Conservation (phyloP, 331 rosid species). For the Arachis monticola region DNA sequence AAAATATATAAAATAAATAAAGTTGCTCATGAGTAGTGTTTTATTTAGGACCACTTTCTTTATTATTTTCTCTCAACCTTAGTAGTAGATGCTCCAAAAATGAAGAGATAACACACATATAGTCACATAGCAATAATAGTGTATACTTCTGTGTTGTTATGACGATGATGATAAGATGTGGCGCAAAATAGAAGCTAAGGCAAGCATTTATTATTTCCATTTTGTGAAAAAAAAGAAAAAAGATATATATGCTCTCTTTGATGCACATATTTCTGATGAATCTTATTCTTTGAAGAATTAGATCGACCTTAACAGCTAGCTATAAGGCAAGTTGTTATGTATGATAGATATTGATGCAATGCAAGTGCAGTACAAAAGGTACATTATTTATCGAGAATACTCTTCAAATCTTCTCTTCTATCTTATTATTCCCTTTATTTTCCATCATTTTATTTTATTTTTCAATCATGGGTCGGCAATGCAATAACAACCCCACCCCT, state of each 20-base stretch:
- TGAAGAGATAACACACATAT: neutral
- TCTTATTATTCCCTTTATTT: constrained; percentile 33
- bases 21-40: neutral
- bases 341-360: neutral
- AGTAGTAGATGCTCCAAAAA: constrained; percentile 37
- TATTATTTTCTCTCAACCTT: neutral
- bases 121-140: constrained; percentile 8
- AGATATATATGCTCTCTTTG: neutral
- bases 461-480: constrained; percentile 13
- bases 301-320: constrained; percentile 38
- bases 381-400: constrained; percentile 42
- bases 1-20: neutral
- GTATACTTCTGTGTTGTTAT: neutral
- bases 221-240: constrained; percentile 24
- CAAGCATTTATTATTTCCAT: neutral
- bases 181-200: neutral
- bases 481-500: constrained; percentile 20
- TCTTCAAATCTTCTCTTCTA: constrained; percentile 27
- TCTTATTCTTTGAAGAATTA: constrained; percentile 48
- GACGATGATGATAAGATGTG: constrained; percentile 27
- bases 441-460: neutral
- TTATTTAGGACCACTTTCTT: constrained; percentile 25
- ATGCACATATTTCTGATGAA: constrained; percentile 29
- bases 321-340: constrained; percentile 37
- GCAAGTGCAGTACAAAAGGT: constrained; percentile 41